Conservation (phyloP, 371 early-diverging fungal species). For the Dichotomocladium elegans region DNA sequence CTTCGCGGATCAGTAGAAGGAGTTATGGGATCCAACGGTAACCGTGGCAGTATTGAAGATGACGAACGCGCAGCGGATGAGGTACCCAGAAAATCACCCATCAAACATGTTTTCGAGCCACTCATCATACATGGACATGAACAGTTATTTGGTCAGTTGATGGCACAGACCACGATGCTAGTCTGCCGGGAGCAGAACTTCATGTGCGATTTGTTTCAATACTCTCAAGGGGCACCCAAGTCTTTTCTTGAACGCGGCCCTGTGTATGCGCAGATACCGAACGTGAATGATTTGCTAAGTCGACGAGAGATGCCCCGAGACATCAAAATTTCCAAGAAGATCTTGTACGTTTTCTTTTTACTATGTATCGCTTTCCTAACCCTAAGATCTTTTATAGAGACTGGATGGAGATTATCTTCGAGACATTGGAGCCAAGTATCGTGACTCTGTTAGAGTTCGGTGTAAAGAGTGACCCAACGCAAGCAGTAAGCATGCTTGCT, state of each 20-base stretch:
- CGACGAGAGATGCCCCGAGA: conserved; percentile 63
- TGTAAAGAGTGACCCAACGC: conserved; percentile 73
- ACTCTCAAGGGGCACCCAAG: conserved; percentile 33
- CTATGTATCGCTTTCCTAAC: background rate
- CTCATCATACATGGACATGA: no score
- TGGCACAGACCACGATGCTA: conserved; percentile 41
- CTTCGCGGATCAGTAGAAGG: conserved; percentile 47
- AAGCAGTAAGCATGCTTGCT: conserved; percentile 82
- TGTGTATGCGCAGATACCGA: conserved; percentile 39
- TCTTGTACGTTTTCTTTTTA: conserved; percentile 26
- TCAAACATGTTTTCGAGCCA: no score
- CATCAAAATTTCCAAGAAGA: conserved; percentile 58
- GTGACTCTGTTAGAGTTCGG: conserved; percentile 73
- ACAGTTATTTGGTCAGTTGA: conserved; percentile 51
- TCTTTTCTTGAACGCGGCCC: conserved; percentile 43
- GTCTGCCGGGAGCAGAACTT: conserved; percentile 78
- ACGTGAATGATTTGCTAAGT: conserved; percentile 32
- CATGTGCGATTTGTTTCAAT: conserved; percentile 74
- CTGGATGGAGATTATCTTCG: conserved; percentile 83
- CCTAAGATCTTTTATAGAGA: conserved; percentile 30
- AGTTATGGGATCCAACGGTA: conserved; percentile 17
- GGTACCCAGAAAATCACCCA: no score
- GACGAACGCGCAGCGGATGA: conserved; percentile 45
- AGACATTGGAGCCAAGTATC: conserved; percentile 70
- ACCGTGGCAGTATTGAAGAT: conserved; percentile 34